Percentiles rank a stretch among this genome's conserved stretches.
These are phyloP conservation scores for Epichloe sp. DNA, from an alignment of 2,329 filamentous ascomycete species.

Conservation along the genomic window DNA sequence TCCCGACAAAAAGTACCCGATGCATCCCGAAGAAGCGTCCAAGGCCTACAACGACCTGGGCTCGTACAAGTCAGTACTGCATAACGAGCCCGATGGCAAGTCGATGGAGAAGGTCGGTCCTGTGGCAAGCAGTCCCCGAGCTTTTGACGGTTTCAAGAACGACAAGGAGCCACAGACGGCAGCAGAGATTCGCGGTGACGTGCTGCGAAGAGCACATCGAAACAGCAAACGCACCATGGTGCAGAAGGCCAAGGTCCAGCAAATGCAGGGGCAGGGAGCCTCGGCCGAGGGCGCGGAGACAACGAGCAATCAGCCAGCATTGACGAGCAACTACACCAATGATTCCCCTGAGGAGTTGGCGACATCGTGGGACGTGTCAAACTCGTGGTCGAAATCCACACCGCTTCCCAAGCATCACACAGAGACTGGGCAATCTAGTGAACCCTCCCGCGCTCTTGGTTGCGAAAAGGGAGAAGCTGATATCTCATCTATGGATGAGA, in stretches of 20 bases:
- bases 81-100: slow-evolving; percentile 23
- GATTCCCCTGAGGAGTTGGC: slow-evolving; percentile 42
- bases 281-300: slow-evolving; percentile 5
- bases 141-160: slow-evolving; percentile 19
- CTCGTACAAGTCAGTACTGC: slow-evolving; percentile 23
- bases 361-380: slow-evolving; percentile 24
- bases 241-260: slow-evolving; percentile 8
- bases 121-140: slow-evolving; percentile 22
- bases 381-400: slow-evolving; percentile 14
- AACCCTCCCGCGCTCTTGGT: background rate
- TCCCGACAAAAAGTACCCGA: slow-evolving; percentile 13
- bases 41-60: slow-evolving; percentile 29
- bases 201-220: slow-evolving; percentile 15
- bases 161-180: slow-evolving; percentile 15
- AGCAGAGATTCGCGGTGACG: slow-evolving; percentile 19
- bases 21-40: slow-evolving; percentile 21
- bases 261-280: slow-evolving; percentile 5
- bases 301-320: background rate
- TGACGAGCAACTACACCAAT: slow-evolving; percentile 35
- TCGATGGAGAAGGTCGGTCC: slow-evolving; percentile 17
- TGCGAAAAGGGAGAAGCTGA: slow-evolving; percentile 17
- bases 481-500: slow-evolving; percentile 27
- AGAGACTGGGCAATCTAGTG: background rate
- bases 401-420: slow-evolving; percentile 12
- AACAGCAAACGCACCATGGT: slow-evolving; percentile 8